Evolutionary conservation across 2,329 filamentous ascomycete species (phyloP).

Genomic region (Fusarium subtropicale): DNA sequence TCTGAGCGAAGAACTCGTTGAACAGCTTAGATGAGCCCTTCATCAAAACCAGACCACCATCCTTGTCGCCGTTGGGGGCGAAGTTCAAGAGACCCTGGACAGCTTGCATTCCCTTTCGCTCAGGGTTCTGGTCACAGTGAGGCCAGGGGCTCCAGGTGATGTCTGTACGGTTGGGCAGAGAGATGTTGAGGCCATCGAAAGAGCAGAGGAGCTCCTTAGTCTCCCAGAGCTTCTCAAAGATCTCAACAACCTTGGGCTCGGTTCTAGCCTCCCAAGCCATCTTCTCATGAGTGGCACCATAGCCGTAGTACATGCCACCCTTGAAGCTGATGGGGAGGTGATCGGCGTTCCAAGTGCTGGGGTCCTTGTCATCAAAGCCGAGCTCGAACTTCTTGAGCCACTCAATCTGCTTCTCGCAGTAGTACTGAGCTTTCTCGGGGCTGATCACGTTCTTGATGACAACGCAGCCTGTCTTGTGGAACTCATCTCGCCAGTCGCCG

Average conservation of each 20-base stretch:
- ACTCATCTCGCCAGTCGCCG: conserved; percentile 42
- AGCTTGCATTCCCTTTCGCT: conserved; percentile 48
- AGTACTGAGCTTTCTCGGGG: conserved; percentile 37
- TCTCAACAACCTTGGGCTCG: conserved; percentile 59
- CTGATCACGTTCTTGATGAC: conserved; percentile 44
- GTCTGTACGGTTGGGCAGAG: conserved; percentile 56
- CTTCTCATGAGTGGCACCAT: conserved; percentile 60
- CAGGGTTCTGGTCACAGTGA: conserved; percentile 41
- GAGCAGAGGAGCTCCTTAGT: conserved; percentile 61
- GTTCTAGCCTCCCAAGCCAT: conserved; percentile 62
- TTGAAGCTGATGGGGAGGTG: conserved; percentile 48
- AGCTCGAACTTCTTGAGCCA: conserved; percentile 44
- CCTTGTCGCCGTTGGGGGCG: conserved; percentile 50
- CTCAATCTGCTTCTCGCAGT: conserved; percentile 43
- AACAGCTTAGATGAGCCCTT: conserved; percentile 44
- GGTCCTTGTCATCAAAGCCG: conserved; percentile 40
- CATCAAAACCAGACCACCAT: conserved; percentile 52
- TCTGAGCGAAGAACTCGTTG: conserved; percentile 52
- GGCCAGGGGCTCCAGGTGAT: conserved; percentile 44
- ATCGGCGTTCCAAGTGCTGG: conserved; percentile 37
- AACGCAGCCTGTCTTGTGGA: conserved; percentile 42
- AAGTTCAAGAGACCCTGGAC: conserved; percentile 37
- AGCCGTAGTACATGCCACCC: conserved; percentile 60
- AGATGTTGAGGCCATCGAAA: conserved; percentile 54
- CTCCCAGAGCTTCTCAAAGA: conserved; percentile 60